Base-by-base conservation (phyloP, 2,329 filamentous ascomycete genomes). In the Pseudogymnoascus sp. region DNA sequence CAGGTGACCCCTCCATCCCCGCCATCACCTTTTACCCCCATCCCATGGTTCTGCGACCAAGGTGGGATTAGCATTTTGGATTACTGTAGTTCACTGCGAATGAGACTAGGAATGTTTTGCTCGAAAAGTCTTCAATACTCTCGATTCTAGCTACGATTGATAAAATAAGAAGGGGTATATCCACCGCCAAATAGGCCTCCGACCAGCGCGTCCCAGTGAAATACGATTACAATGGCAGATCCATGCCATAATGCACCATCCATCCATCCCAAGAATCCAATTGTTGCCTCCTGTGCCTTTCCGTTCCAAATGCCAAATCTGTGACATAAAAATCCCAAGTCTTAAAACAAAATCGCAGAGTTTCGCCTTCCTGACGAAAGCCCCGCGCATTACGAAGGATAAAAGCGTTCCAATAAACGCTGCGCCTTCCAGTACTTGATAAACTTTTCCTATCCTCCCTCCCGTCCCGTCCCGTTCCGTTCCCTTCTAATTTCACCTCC, bases 241-340 rank as follows among this genome's bases (percentile, higher is more conserved):
- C 49, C 49, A 55, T 55, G 49, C 49, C 49, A 55, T 33, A 55
- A 55, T 55, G 49, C 49, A 55, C 49, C 49, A 55, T 55, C 49
- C 49, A 35, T 55, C 49, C 49, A 55, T 55, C 49, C 49, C 49
- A 55, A 55, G 49, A 55, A 55, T 55, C 49, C 49, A 55, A 55
- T 7, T 52, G 45, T 30, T 55, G 28, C 49, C 49, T 35, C 49
- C 49, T 35, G 49, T 55, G 49, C 49, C 49, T 55, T 55, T 55
- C 49, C 49, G 49, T 55, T 55, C 49, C 49, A 55, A 55, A 55
- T 55, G 25, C 25, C 45, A 55, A 55, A 55, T 30, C 42, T 49
- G 7, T 7, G 23, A n/a, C 22, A 49, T 7, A n/a, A 45, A 49
- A 45, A 52, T 30, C 45, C 45, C 45, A 30, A 52, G 45, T 55